Conservation (phyloP, 2,329 filamentous ascomycete genomes). For the Curvularia sp. region DNA sequence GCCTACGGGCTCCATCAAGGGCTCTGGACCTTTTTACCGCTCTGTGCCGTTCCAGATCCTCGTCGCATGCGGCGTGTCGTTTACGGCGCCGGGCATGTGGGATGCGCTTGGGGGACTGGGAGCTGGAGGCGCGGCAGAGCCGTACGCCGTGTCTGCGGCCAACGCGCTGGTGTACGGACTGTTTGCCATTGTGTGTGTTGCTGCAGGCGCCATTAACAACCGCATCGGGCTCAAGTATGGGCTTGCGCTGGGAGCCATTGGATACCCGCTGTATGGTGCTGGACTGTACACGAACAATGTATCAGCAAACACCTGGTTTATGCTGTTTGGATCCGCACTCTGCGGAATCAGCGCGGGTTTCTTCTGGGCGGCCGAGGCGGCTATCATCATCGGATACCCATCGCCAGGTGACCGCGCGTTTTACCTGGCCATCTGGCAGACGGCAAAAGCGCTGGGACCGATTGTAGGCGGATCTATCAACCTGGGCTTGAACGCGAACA, state of each 20-base stretch:
- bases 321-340: constrained; percentile 50
- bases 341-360: constrained; percentile 53
- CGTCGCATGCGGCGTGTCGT: constrained; percentile 46
- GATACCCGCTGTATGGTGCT: constrained; percentile 53
- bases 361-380: constrained; percentile 55
- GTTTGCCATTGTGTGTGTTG: constrained; percentile 43
- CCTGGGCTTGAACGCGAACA: constrained; percentile 56
- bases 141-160: constrained; percentile 45
- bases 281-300: constrained; percentile 53
- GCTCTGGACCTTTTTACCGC: constrained; percentile 36
- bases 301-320: constrained; percentile 51
- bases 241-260: constrained; percentile 54
- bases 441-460: constrained; percentile 45
- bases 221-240: constrained; percentile 46
- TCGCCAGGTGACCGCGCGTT: constrained; percentile 48
- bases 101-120: constrained; percentile 45
- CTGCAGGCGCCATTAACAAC: constrained; percentile 50
- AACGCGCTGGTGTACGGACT: constrained; percentile 46
- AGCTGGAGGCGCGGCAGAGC: constrained; percentile 46
- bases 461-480: constrained; percentile 62
- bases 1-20: constrained; percentile 25
- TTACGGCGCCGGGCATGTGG: constrained; percentile 48
- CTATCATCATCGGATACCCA: constrained; percentile 54
- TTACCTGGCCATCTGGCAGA: constrained; percentile 48
- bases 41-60: constrained; percentile 46